Evolutionary conservation across 805 yeast species (phyloP), one percentile per base, ranked within the genome.

Genomic region (Wickerhamiella lipophila): DNA sequence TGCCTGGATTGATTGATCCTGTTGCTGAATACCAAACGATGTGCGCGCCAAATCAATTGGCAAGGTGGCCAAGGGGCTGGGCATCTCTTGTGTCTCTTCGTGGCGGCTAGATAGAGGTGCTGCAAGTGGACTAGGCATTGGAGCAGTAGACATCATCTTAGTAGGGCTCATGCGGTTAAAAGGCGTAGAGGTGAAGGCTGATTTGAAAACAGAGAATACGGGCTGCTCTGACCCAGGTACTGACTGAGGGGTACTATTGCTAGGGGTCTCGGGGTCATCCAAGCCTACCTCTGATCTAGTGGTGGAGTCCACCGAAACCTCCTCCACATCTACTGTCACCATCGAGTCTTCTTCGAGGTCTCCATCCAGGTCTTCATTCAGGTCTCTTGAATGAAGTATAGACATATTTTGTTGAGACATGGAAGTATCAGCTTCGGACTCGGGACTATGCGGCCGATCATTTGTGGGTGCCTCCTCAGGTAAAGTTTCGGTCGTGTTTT

Each of bases 181-280:
- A 6, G 47, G 47, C 3, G 47, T 44, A 3, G 47, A 44, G 3
- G 47, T 44, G 34, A 44, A 44, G 2, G 47, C 29, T n/a, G 39
- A 21, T 12, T 35, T 19, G 18, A 44, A 26, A 13, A 44, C 39
- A 19, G 40, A 32, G 5, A 44, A 39, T 2, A 32, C 39, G 23
- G 36, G 39, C 23, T 16, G 26, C 5, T 16, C 39, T 11, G 22
- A 13, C 27, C 13, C n/a, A 6, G 43, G 25, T 4, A 30, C 43
- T 5, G 23, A 11, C 16, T 38, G 42, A 13, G 43, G 43, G 30
- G 43, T 40, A 23, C 6, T 23, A 13, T 12, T 3, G 12, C 16
- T 40, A 2, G 47, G 47, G 3, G 47, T 44, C 15, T 44, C 47
- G 1, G 47, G 47, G 40, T 44, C 47, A 26, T 30, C 18, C 30